phyloP scores from a whole-genome alignment of 441 rosid genomes.

The Metrosideros polymorpha region DNA sequence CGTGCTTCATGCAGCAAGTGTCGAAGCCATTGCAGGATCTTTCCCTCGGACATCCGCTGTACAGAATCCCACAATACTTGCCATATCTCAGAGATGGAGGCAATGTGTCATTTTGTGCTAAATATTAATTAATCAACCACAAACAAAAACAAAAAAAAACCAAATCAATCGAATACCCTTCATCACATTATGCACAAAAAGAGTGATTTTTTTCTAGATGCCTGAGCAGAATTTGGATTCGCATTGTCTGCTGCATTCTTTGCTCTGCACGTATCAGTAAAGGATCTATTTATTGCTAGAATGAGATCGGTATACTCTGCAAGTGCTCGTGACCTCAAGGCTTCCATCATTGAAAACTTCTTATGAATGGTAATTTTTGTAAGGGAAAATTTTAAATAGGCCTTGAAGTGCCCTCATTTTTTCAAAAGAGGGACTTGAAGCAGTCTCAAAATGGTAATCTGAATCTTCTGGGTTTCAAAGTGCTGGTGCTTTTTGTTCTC shows the following conservation, averaged over 20 bases:
- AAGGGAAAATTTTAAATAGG: too few species aligned
- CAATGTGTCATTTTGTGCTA: conserved; percentile 14
- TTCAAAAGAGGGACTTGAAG: too few species aligned
- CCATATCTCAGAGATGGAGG: conserved; percentile 82
- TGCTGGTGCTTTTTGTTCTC: too few species aligned
- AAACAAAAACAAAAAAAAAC: neutral
- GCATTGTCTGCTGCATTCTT: conserved; percentile 70
- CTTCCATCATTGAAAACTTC: too few species aligned
- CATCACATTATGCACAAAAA: neutral
- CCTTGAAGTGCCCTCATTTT: too few species aligned
- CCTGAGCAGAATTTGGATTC: conserved; percentile 75
- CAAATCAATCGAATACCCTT: neutral
- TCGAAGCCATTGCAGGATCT: conserved; percentile 74
- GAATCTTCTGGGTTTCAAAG: too few species aligned
- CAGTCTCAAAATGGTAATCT: too few species aligned
- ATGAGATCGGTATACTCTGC: too few species aligned
- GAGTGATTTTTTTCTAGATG: neutral
- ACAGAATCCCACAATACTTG: conserved; percentile 68
- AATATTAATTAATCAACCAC: neutral
- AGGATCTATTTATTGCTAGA: too few species aligned
- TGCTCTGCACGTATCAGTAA: too few species aligned
- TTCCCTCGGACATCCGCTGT: conserved; percentile 71
- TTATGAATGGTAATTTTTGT: too few species aligned
- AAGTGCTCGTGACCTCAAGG: too few species aligned
- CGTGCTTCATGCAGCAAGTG: conserved; percentile 79